Conservation (phyloP, 2,329 filamentous ascomycete species). For the Aspergillus sergii region DNA sequence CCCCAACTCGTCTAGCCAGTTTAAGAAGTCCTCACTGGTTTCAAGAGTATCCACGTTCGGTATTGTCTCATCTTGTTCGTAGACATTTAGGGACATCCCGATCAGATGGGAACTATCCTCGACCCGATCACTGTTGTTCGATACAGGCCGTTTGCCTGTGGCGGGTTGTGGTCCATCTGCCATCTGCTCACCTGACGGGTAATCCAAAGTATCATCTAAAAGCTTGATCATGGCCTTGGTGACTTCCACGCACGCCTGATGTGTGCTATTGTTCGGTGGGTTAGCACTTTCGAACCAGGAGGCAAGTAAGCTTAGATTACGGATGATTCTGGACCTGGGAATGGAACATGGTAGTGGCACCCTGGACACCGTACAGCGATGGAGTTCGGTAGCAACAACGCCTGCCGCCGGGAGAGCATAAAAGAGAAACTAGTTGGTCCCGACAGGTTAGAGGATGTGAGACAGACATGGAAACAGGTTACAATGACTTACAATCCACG, state of each 20-base stretch:
- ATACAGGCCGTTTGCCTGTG: background rate
- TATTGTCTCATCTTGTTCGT: background rate
- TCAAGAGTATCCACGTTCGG: slow-evolving; percentile 3
- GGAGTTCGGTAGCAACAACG: slow-evolving; percentile 25
- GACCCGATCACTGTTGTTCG: background rate
- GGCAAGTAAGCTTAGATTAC: slow-evolving; percentile 23
- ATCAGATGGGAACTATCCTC: background rate
- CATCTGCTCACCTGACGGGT: background rate
- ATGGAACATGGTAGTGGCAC: slow-evolving; percentile 19
- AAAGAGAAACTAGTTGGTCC: slow-evolving; percentile 15
- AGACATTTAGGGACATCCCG: background rate
- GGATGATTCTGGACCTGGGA: slow-evolving; percentile 27
- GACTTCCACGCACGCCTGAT: slow-evolving; percentile 19
- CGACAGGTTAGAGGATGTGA: background rate
- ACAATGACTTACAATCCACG: slow-evolving; percentile 23
- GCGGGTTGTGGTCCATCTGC: slow-evolving; percentile 21
- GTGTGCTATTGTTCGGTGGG: slow-evolving; percentile 9
- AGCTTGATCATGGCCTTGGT: slow-evolving; percentile 23
- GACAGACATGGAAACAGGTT: background rate
- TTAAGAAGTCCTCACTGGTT: slow-evolving; percentile 7
- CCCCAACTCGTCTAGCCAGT: slow-evolving; percentile 10
- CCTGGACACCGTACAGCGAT: slow-evolving; percentile 22
- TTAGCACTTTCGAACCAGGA: slow-evolving; percentile 23
- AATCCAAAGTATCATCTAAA: slow-evolving; percentile 25
- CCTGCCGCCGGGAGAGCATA: slow-evolving; percentile 25